Base-by-base conservation (phyloP, 352 stramenopile species). In the Peronospora farinosa region DNA sequence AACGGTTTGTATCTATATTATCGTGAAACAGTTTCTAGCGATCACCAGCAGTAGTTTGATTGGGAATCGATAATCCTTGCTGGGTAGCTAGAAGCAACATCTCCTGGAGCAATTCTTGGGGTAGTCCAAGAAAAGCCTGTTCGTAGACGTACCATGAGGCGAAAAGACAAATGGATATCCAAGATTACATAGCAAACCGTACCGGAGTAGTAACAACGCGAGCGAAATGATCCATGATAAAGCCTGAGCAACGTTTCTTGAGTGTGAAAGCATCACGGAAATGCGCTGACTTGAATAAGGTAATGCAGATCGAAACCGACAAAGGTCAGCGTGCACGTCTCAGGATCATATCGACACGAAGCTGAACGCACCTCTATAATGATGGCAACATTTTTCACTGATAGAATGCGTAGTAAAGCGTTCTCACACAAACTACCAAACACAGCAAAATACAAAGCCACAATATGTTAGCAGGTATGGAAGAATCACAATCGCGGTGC, bases 181-280 rank as follows among this genome's bases (percentile, higher is more conserved):
- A 40, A 49, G 3, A 31, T 21, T 13, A 31, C 10, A 2, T n/a
- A 1, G 10, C 16, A 6, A 44, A 16, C 39, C 48, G 5, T 56
- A 89, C 78, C 65, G 79, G 60, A 7, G 72, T 86, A 5, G 70
- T 65, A 39, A 90, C 88, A 32, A 96, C 69, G 17, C 83, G 60
- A 15, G 73, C 69, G 49, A 91, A 92, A 27, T 85, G 80, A 40
- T 90, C 83, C 30, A 94, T 59, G 23, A 93, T 79, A 51, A 88
- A 96, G 16, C 71, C 51, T 10, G 94, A 55, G 55, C 83, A 95
- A n/a, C 80, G 66, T 13, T 78, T 79, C 48, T 92, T 92, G 13
- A 96, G 71, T 25, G 64, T 65, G 38, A 75, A 79, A 2, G 72
- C 74, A 36, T 87, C 78, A 13, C 73, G 72, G 33, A 81, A 74